Base-by-base conservation (phyloP, 495 filamentous ascomycete genomes). In the Hypoxylon trugodes region DNA sequence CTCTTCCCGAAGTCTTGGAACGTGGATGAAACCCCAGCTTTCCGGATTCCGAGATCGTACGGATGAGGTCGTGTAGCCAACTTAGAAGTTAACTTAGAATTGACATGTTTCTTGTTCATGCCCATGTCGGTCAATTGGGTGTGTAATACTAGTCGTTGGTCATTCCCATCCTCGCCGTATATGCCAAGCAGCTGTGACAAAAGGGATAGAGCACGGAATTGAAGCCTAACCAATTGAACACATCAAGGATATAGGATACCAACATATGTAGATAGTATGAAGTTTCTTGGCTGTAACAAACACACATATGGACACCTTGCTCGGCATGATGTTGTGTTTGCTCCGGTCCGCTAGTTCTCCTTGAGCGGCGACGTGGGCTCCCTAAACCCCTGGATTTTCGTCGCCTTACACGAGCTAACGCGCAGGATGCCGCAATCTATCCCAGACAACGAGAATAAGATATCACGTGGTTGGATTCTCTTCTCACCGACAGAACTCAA, bases 1-100 rank as follows among this genome's bases (percentile, higher is more conserved):
- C 33, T 21, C 52, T 50, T 58, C 16, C 65, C 54, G 59, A 24
- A 30, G 32, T 25, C 49, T 50, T 65, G 60, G 54, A 54, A 55
- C 60, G 54, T 60, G 49, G 49, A 42, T 54, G 52, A 64, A 68
- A 43, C 56, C 62, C 56, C 47, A 55, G 56, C 49, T 57, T 70
- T 59, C 67, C 69, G 67, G 63, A 65, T 59, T 65, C 69, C 67
- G 66, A 67, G 46, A 38, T 51, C 16, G 45, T 35, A 36, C 16
- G 22, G 25, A 35, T 32, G 32, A 7, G 45, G 13, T 42, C 32
- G 25, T 35, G 25, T 18, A 19, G 21, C 38, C 26, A n/a, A 10
- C 40, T 41, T 18, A 36, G 26, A 13, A 19, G 40, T 12, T 26
- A 45, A 21, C 16, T n/a, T n/a, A n/a, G n/a, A n/a, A n/a, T n/a